Conservation (phyloP, 2,329 filamentous ascomycete genomes). For the Eutypa lata region DNA sequence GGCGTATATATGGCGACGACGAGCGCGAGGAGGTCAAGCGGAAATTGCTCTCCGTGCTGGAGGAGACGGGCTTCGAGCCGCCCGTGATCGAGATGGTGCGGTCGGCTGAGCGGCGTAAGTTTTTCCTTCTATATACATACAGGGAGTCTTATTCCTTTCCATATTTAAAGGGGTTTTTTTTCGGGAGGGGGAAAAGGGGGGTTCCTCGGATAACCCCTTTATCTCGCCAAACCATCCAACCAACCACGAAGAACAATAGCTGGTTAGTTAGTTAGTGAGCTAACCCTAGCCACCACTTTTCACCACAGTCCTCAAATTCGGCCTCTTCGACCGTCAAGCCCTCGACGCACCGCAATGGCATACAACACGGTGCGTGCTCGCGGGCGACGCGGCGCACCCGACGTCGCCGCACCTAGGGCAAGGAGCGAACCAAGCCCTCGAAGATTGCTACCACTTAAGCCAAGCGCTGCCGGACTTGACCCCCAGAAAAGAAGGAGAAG, state of each 20-base stretch:
- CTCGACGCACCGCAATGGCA: slow-evolving; percentile 18
- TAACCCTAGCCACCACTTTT: too few species aligned
- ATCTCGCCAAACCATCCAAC: too few species aligned
- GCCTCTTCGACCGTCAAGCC: slow-evolving; percentile 23
- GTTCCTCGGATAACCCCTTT: too few species aligned
- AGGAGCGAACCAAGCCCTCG: slow-evolving; percentile 18
- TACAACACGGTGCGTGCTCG: slow-evolving; percentile 16
- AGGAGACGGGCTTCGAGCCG: slow-evolving; percentile 11
- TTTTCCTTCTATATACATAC: too few species aligned
- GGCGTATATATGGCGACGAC: slow-evolving; percentile 17
- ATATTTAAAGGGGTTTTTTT: too few species aligned
- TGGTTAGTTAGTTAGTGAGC: too few species aligned
- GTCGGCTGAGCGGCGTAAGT: slow-evolving; percentile 12
- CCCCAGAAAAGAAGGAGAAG: not conserved
- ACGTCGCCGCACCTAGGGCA: slow-evolving; percentile 24
- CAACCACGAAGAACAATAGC: too few species aligned
- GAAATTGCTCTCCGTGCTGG: slow-evolving; percentile 10
- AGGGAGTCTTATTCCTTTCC: too few species aligned
- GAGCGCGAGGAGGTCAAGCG: slow-evolving; percentile 12
- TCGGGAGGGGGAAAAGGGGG: too few species aligned
- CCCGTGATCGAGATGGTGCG: slow-evolving; percentile 13
- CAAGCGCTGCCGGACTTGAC: not conserved
- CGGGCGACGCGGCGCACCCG: slow-evolving; percentile 22
- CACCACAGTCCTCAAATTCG: slow-evolving; percentile 18
- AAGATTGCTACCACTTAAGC: slow-evolving; percentile 8